A percentile compares a stretch with the other conserved stretches of the same genome.
Conservation (phyloP, 495 filamentous ascomycete species). For the Penicillium tannophilum region DNA sequence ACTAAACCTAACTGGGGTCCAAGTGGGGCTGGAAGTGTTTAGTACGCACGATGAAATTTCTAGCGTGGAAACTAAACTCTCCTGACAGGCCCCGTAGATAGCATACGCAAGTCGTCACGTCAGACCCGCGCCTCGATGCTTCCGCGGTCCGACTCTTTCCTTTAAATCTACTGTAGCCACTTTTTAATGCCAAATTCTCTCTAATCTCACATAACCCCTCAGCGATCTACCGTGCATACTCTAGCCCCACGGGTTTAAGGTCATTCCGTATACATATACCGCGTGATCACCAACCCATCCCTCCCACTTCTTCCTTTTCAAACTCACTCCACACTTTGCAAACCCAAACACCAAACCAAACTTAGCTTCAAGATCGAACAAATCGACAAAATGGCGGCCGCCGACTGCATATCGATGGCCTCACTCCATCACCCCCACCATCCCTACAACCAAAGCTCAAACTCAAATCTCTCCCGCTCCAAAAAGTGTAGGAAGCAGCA, state of each 20-base stretch:
- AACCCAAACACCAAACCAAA: background rate
- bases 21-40: background rate
- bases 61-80: too few relatives aligned
- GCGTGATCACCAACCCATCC: constrained; percentile 8
- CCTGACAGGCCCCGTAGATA: background rate
- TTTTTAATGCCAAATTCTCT: too few relatives aligned
- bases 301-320: background rate
- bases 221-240: constrained; percentile 15
- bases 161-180: background rate
- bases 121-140: constrained; percentile 15
- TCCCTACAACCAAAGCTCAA: constrained; percentile 21
- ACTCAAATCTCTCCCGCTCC: constrained; percentile 4
- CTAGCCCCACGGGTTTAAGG: background rate
- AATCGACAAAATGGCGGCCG: constrained; percentile 19
- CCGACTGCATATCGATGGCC: constrained; percentile 30
- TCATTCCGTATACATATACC: constrained; percentile 11
- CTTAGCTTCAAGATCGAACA: background rate
- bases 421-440: constrained; percentile 32
- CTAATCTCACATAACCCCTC: background rate
- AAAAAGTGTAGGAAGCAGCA: constrained; percentile 16
- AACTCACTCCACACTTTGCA: background rate
- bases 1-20: background rate
- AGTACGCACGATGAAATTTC: background rate
- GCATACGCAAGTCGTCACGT: constrained; percentile 44
- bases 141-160: background rate